These are phyloP conservation scores for Ramaria sp. DNA, from an alignment of 768 basidiomycete species.

Conservation along the genomic window DNA sequence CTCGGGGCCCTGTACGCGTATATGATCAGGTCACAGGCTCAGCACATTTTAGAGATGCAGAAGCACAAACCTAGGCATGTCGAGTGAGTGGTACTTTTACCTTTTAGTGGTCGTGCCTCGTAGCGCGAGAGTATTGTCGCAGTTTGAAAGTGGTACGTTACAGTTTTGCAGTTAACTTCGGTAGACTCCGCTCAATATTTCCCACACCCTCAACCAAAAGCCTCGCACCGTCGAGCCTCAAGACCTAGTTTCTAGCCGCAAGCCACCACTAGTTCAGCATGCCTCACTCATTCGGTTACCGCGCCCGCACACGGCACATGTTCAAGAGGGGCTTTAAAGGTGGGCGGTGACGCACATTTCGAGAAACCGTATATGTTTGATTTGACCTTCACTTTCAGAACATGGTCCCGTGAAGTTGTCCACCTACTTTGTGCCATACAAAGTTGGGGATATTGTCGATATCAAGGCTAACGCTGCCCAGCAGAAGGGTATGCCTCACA, in stretches of 20 bases:
- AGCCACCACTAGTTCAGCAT: slow-evolving; percentile 31
- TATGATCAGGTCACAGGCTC: slow-evolving; percentile 2
- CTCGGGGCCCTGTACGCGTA: slow-evolving; percentile 60
- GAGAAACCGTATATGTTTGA: slow-evolving; percentile 9
- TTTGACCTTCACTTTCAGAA: slow-evolving; percentile 34
- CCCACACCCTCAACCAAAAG: slow-evolving; percentile 35
- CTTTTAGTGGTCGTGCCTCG: slow-evolving; percentile 12
- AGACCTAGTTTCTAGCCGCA: slow-evolving; percentile 19
- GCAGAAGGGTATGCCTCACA: slow-evolving; percentile 99
- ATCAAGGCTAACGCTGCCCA: slow-evolving; percentile 99
- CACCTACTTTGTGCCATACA: slow-evolving; percentile 88
- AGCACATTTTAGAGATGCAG: slow-evolving; percentile 24
- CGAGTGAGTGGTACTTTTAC: slow-evolving; percentile 4
- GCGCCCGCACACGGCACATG: slow-evolving; percentile 99
- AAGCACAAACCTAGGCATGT: slow-evolving; percentile 5
- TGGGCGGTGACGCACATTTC: slow-evolving; percentile 27
- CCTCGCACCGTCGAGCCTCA: slow-evolving; percentile 27
- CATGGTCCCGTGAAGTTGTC: slow-evolving; percentile 86
- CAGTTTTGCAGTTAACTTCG: slow-evolving; percentile 55
- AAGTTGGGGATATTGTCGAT: slow-evolving; percentile 97
- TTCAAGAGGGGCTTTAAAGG: slow-evolving; percentile 99
- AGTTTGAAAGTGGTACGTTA: slow-evolving; percentile 44
- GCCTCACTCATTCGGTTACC: slow-evolving; percentile 99
- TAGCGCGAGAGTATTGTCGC: slow-evolving; percentile 8
- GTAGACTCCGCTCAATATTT: slow-evolving; percentile 34